These are phyloP conservation scores for Erodium texanum DNA, from an alignment of 441 rosid genomes.

Conservation along the genomic window DNA sequence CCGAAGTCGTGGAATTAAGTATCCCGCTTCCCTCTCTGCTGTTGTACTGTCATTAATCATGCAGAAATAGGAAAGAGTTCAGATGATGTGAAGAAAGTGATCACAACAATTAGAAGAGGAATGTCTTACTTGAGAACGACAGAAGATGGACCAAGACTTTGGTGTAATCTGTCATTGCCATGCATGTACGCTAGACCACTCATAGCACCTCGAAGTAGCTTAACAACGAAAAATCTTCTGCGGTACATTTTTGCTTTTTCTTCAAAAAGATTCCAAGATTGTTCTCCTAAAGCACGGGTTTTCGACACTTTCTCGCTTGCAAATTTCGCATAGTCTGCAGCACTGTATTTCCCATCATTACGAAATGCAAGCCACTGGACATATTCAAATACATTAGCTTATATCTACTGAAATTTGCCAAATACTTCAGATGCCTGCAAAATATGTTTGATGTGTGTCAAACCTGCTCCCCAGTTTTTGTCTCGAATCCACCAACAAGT, in stretches of 20 bases:
- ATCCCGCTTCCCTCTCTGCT: no score
- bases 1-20: no score
- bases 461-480: constrained; percentile 85
- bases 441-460: constrained; percentile 18
- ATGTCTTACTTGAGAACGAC: constrained; percentile 66
- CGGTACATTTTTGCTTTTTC: constrained; percentile 40
- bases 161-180: constrained; percentile 75
- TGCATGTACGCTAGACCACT: constrained; percentile 83
- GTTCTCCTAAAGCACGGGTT: constrained; percentile 26
- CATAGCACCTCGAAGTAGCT: constrained; percentile 66
- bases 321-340: constrained; percentile 63
- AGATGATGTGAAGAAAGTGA: constrained; percentile 6
- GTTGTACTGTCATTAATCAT: no score
- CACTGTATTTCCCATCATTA: constrained; percentile 71
- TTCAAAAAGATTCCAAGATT: constrained; percentile 58
- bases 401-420: constrained; percentile 8
- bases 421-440: constrained; percentile 6
- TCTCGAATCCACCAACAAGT: constrained; percentile 89
- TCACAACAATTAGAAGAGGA: constrained; percentile 10
- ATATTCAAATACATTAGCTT: constrained; percentile 22
- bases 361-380: constrained; percentile 90
- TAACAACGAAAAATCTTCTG: constrained; percentile 48
- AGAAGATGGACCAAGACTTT: constrained; percentile 93
- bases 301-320: constrained; percentile 53
- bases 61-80: not conserved